Conservation (phyloP, 768 basidiomycete species). For the Podaxis pistillaris region DNA sequence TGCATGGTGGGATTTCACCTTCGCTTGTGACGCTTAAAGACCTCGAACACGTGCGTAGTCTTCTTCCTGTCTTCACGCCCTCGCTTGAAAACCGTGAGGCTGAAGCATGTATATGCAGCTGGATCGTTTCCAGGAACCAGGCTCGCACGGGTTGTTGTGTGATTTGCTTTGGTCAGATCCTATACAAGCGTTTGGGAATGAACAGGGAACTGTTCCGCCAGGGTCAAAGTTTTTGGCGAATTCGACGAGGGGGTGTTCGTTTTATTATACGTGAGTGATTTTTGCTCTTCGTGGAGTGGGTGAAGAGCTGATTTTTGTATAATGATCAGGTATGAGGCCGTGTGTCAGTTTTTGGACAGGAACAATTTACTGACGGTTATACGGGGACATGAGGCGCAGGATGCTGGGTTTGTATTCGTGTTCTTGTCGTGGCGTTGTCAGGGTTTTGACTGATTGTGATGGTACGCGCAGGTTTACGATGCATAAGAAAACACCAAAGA, state of each 20-base stretch:
- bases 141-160: slow-evolving; percentile 86
- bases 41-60: slow-evolving; percentile 20
- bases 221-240: slow-evolving; percentile 78
- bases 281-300: not conserved
- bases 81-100: not conserved
- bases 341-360: slow-evolving; percentile 89
- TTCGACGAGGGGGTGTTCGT: slow-evolving; percentile 86
- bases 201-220: slow-evolving; percentile 56
- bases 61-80: not conserved
- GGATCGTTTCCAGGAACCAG: slow-evolving; percentile 92
- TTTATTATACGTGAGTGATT: slow-evolving; percentile 79
- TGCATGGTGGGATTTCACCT: slow-evolving; percentile 94
- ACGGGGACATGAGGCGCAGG: slow-evolving; percentile 96
- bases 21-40: slow-evolving; percentile 80
- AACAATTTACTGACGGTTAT: slow-evolving; percentile 92
- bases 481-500: slow-evolving; percentile 92
- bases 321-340: slow-evolving; percentile 66
- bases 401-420: slow-evolving; percentile 68
- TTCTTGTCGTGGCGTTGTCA: not conserved
- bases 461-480: slow-evolving; percentile 52
- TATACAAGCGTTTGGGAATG: slow-evolving; percentile 82
- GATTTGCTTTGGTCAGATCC: slow-evolving; percentile 98
- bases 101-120: slow-evolving; percentile 45
- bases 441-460: not conserved
- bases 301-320: not conserved